These are phyloP conservation scores for Parietichytrium sp. DNA, from an alignment of 108 stramenopile genomes.

Conservation along the genomic window DNA sequence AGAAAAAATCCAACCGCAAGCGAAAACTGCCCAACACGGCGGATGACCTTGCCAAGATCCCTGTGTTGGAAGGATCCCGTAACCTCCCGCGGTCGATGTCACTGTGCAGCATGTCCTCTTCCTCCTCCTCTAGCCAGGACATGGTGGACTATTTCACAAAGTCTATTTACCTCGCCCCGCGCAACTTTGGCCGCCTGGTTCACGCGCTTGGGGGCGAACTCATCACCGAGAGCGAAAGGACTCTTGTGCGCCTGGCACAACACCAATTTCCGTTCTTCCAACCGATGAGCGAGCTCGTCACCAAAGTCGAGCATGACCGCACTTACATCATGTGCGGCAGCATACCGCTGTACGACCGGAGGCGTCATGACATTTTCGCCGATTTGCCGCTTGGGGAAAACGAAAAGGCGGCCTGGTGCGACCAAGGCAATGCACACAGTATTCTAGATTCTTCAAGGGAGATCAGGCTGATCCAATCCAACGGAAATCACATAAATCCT, in stretches of 20 bases:
- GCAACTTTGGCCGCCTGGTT: background rate
- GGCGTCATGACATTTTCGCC: slow-evolving; percentile 10
- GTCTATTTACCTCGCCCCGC: background rate
- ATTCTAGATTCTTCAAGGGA: background rate
- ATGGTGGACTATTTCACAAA: too few species aligned
- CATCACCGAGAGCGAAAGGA: too few species aligned
- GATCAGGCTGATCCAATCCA: background rate
- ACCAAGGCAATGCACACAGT: slow-evolving; percentile 18
- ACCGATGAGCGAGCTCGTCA: background rate
- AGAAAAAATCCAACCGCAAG: too few species aligned
- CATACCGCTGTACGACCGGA: background rate
- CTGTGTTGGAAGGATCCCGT: too few species aligned
- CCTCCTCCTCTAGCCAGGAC: too few species aligned
- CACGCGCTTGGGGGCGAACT: slow-evolving; percentile 8
- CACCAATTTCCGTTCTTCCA: too few species aligned
- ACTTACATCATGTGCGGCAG: background rate
- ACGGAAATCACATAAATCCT: slow-evolving; percentile 15
- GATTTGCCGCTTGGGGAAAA: background rate
- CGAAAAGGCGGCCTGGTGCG: background rate
- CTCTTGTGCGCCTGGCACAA: too few species aligned
- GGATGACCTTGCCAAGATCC: too few species aligned
- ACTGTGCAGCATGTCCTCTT: too few species aligned
- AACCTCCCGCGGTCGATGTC: too few species aligned
- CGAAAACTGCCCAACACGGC: too few species aligned
- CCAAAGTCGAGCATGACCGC: background rate